Evolutionary conservation across 2,329 filamentous ascomycete genomes (phyloP), one percentile per base, ranked within the genome.

Genomic region (Pleurostoma richardsiae): DNA sequence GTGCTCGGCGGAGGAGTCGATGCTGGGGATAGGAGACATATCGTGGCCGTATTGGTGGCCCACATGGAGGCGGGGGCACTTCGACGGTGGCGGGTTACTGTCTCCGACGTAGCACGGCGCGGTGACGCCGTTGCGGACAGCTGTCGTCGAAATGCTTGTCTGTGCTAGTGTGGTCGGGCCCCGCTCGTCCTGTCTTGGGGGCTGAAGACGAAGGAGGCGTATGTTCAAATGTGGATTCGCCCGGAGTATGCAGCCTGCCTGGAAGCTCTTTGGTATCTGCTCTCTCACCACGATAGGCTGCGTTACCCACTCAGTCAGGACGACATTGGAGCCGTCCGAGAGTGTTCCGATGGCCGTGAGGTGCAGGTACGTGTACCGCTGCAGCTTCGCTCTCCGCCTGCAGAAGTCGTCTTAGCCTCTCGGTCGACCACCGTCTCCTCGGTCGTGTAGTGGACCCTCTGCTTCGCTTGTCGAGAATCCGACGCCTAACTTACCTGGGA

Each of bases 261-360:
- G 90, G 65, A 97, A 97, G 66, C 97, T 97, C 36, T 92, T 80
- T 4, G 92, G 92, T 65, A 91, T 96, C 57, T 92, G 82, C 36
- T 92, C 92, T 51, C 92, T 85, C 30, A 97, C 92, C 46, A 97
- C 95, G 56, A 97, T 92, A 3, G 92, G 89, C 1, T 90, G 87
- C 1, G 92, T 96, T 30, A 85, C 85, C 11, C 89, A 83, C 66
- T 96, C 91, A 44, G 86, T 87, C 44, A 96, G 77, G 6, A 89
- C 79, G 31, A 90, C 79, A 65, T 91, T 95, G 31, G 77, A 78
- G 11, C 90, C 90, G 50, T 89, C 94, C 1, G 88, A 80, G 42
- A 97, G 71, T 0, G 89, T 94, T n/a, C 86, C 91, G 53, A 91
- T 74, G 7, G 96, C 85, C 65, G 92, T 95, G 44, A 97, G 72